Percentiles rank a stretch among this genome's conserved stretches.
phyloP scores from a whole-genome alignment of 768 basidiomycete species.

The Boletellus ananiceps region DNA sequence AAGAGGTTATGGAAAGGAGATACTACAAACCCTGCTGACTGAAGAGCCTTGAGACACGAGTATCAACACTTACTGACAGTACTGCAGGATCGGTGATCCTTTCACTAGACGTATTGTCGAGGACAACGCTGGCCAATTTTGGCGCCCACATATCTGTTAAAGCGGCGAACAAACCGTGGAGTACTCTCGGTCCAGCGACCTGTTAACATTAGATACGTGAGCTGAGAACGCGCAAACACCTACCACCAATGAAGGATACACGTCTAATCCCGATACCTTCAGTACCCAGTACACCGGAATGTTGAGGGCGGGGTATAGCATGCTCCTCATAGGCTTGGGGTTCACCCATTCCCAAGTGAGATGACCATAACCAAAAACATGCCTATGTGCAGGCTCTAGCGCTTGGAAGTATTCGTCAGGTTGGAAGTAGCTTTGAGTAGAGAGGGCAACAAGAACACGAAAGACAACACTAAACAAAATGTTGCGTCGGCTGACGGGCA shows the following conservation, averaged over 20 bases:
- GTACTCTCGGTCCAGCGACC: conserved; percentile 68
- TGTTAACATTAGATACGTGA: conserved; percentile 27
- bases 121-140: conserved; percentile 50
- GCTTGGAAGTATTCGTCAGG: conserved; percentile 97
- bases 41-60: background rate
- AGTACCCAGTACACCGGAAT: conserved; percentile 73
- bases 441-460: conserved; percentile 59
- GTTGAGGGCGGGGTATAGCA: conserved; percentile 79
- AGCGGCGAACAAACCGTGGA: conserved; percentile 76
- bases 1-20: conserved; percentile 75
- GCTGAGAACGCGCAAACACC: conserved; percentile 24
- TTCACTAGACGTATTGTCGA: conserved; percentile 50
- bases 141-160: conserved; percentile 74
- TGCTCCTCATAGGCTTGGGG: conserved; percentile 66
- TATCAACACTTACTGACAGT: conserved; percentile 53
- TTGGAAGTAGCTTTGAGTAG: conserved; percentile 86
- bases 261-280: conserved; percentile 51
- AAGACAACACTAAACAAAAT: conserved; percentile 39
- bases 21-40: conserved; percentile 42
- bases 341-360: conserved; percentile 95
- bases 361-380: conserved; percentile 88
- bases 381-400: conserved; percentile 83
- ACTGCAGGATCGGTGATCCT: conserved; percentile 29
- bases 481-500: background rate
- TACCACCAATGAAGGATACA: conserved; percentile 54